Percentiles rank a stretch among this genome's conserved stretches.
Evolutionary conservation across 2,329 filamentous ascomycete genomes (phyloP).

Genomic region (Ascochyta lentis): DNA sequence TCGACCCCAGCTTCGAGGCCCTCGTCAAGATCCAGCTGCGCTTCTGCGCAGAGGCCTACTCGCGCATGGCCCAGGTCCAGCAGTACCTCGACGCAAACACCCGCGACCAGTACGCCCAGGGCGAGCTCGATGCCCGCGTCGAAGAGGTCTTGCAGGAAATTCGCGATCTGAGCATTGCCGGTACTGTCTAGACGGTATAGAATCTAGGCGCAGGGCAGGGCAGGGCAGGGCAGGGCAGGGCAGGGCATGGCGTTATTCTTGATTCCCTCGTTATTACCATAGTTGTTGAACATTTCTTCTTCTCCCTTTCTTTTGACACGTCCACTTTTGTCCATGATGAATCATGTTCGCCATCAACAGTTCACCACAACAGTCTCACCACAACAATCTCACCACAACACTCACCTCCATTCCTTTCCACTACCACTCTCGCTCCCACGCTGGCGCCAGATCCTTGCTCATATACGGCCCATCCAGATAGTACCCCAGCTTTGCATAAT

Average conservation of each 20-base stretch:
- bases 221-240: neutral
- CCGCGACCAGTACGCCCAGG: constrained; percentile 92
- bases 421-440: constrained; percentile 43
- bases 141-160: constrained; percentile 98
- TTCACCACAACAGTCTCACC: no score
- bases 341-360: no score
- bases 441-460: constrained; percentile 46
- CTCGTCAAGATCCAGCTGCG: constrained; percentile 97
- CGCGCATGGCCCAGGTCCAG: constrained; percentile 97
- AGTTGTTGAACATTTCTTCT: neutral
- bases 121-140: constrained; percentile 87
- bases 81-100: constrained; percentile 97
- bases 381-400: no score
- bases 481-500: constrained; percentile 93
- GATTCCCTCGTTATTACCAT: neutral
- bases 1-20: constrained; percentile 96
- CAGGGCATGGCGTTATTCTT: constrained; percentile 12
- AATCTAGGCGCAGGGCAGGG: no score
- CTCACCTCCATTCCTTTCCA: no score
- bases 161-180: constrained; percentile 89
- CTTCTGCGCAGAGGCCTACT: constrained; percentile 98
- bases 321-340: no score
- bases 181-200: constrained; percentile 59
- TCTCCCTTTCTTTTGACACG: neutral
- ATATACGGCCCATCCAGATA: constrained; percentile 87